Base-by-base conservation (phyloP, 2,329 filamentous ascomycete genomes). In the Alternaria tenuissima region DNA sequence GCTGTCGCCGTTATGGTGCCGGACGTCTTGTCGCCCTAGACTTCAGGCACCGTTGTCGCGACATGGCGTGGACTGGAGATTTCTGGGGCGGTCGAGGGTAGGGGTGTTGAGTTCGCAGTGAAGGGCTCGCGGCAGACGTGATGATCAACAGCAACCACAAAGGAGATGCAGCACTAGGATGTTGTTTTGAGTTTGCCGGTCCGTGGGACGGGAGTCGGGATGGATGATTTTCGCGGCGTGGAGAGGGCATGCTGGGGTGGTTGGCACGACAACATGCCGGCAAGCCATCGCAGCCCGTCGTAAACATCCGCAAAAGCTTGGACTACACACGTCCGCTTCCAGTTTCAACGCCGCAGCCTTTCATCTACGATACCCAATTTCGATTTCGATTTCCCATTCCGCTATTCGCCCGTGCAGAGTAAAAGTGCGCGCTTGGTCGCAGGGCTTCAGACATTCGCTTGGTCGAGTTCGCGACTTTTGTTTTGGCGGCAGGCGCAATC, bases 341-440 rank as follows among this genome's bases (percentile, higher is more conserved):
- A 68, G 63, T 62, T 46, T 64, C 67, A 55, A 59, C 68, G 68
- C 71, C 66, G 69, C 65, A 41, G 59, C 67, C 68, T 51, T 61
- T 61, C 57, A 57, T 63, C 64, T 67, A 52, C 62, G 38, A 63
- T 56, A 62, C 66, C 61, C 61, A 61, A 59, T 56, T 59, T 55
- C 46, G 22, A n/a, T 41, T 41, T 41, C 22, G 5, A 55, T 64
- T 59, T 61, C 67, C 55, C 69, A 73, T 74, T 73, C 68, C 69
- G 64, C 75, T 76, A 69, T 72, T 70, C 65, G 69, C 66, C 65
- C 57, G 66, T 60, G 68, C 68, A 61, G 70, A 61, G 53, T 55
- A 42, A 57, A 57, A 61, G 60, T 62, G 64, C 62, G 57, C 55
- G 64, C 68, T 61, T 58, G 65, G 68, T 67, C 65, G 62, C 53